These are phyloP conservation scores for Chrysosporium queenslandicum DNA, from an alignment of 2,329 filamentous ascomycete genomes.

Conservation along the genomic window DNA sequence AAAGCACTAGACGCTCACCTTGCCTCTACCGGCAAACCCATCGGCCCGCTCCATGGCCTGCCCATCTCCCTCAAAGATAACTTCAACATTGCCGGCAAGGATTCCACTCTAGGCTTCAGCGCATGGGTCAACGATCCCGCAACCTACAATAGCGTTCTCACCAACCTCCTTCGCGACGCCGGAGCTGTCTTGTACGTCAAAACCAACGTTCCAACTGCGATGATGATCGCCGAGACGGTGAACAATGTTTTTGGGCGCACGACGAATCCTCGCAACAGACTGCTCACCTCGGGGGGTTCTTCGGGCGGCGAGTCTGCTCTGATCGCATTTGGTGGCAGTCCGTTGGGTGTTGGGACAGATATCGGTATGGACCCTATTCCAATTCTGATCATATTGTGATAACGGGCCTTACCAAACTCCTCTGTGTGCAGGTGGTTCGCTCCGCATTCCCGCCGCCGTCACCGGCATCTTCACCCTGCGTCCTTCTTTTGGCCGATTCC, in stretches of 20 bases:
- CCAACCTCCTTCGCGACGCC: slow-evolving; percentile 47
- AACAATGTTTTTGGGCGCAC: slow-evolving; percentile 38
- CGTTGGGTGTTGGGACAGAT: slow-evolving; percentile 33
- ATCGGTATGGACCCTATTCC: slow-evolving; percentile 24
- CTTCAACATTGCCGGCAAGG: slow-evolving; percentile 26
- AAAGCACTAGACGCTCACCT: slow-evolving; percentile 27
- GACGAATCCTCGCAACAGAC: slow-evolving; percentile 29
- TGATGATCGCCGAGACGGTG: slow-evolving; percentile 39
- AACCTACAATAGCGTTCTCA: slow-evolving; percentile 45
- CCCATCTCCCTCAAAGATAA: slow-evolving; percentile 37
- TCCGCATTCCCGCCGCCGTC: slow-evolving; percentile 41
- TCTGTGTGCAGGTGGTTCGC: slow-evolving; percentile 28
- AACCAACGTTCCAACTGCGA: slow-evolving; percentile 32
- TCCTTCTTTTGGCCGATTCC: slow-evolving; percentile 46
- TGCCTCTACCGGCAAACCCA: slow-evolving; percentile 33
- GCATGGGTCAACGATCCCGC: slow-evolving; percentile 33
- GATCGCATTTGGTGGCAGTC: slow-evolving; percentile 30
- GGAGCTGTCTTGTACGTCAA: slow-evolving; percentile 40
- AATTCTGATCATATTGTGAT: neutral
- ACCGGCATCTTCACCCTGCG: slow-evolving; percentile 45
- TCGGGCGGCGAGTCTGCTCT: slow-evolving; percentile 33
- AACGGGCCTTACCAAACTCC: neutral
- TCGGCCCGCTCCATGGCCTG: slow-evolving; percentile 35
- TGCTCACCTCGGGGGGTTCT: slow-evolving; percentile 28
- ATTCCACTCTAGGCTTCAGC: slow-evolving; percentile 18